Percentiles rank a stretch among this genome's conserved stretches.
Evolutionary conservation across 2,329 filamentous ascomycete species (phyloP).

Genomic region (Ophiocordyceps polyrhachis-furcata): DNA sequence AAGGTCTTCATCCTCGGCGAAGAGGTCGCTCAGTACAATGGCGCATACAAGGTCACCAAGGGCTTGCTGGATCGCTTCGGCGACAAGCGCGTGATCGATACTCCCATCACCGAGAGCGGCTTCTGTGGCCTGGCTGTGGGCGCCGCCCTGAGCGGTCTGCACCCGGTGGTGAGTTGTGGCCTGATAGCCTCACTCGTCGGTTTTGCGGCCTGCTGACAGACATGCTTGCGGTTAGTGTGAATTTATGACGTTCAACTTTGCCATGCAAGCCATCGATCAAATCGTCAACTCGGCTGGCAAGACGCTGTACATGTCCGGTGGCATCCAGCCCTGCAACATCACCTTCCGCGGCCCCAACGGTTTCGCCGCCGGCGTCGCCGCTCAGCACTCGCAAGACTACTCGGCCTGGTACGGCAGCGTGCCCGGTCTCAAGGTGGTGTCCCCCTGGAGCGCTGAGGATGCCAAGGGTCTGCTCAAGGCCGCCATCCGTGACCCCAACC

Average conservation of each 20-base stretch:
- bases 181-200: neutral
- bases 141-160: slow-evolving; percentile 81
- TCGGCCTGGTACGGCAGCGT: slow-evolving; percentile 98
- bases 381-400: slow-evolving; percentile 98
- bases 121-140: slow-evolving; percentile 89
- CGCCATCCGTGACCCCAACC: slow-evolving; percentile 95
- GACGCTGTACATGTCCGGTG: slow-evolving; percentile 99
- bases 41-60: slow-evolving; percentile 99
- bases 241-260: slow-evolving; percentile 99
- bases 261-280: slow-evolving; percentile 99
- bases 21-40: slow-evolving; percentile 99
- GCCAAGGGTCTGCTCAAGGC: slow-evolving; percentile 97
- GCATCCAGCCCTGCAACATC: slow-evolving; percentile 98
- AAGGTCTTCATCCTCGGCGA: slow-evolving; percentile 95
- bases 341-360: slow-evolving; percentile 99
- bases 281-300: slow-evolving; percentile 98
- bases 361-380: slow-evolving; percentile 85
- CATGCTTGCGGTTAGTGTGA: slow-evolving; percentile 46
- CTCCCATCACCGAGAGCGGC: slow-evolving; percentile 92
- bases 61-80: slow-evolving; percentile 93
- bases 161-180: slow-evolving; percentile 60
- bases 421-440: slow-evolving; percentile 89
- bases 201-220: slow-evolving; percentile 1
- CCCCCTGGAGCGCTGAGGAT: slow-evolving; percentile 92
- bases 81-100: slow-evolving; percentile 94